Evolutionary conservation across 306 rosid genomes (phyloP).

Genomic region (Leucaena leucocephala): DNA sequence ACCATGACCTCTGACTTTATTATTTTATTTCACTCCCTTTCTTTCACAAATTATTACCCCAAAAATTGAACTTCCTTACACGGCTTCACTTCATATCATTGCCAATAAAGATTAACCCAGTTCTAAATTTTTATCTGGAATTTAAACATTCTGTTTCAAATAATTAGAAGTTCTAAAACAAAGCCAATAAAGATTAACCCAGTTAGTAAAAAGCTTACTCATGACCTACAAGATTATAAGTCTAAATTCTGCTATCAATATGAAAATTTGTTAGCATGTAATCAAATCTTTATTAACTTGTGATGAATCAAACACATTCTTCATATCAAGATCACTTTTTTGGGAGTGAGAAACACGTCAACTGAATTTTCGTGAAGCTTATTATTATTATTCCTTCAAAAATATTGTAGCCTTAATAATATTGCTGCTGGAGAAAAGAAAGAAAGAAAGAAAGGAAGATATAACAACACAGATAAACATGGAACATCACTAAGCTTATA

Average conservation of each 20-base stretch:
- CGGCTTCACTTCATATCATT: neutral
- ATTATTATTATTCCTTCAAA: neutral
- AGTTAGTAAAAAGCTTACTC: too few species aligned
- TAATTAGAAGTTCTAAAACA: too few species aligned
- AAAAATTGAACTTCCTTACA: neutral
- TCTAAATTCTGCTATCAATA: too few species aligned
- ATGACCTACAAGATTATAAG: too few species aligned
- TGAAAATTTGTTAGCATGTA: too few species aligned
- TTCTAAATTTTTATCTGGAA: neutral
- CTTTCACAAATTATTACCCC: neutral
- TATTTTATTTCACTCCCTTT: neutral
- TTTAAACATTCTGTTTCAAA: neutral
- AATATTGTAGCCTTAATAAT: neutral
- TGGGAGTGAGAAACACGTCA: too few species aligned
- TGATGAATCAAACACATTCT: too few species aligned
- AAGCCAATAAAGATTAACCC: too few species aligned
- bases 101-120: too few species aligned
- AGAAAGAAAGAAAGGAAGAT: neutral
- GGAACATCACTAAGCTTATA: constrained; percentile 13
- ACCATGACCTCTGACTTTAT: neutral
- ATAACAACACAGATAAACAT: neutral
- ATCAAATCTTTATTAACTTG: too few species aligned
- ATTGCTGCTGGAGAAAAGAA: neutral
- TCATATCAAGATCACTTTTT: too few species aligned
- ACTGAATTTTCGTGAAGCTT: neutral